Conservation (phyloP, 768 basidiomycete genomes). For the Phylloporus sp. region DNA sequence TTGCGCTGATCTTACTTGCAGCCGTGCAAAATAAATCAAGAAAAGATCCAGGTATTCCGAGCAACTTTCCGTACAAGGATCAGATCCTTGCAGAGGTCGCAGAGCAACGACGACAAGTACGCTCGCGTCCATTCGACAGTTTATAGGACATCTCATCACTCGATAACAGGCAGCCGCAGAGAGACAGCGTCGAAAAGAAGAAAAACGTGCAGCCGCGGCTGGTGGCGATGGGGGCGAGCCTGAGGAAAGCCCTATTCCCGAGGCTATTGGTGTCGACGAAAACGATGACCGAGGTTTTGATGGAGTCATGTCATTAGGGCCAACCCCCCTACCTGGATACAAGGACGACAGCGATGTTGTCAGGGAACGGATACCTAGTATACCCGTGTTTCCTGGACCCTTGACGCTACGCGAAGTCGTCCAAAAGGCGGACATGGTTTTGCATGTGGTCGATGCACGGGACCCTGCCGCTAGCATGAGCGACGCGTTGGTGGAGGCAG, state of each 20-base stretch:
- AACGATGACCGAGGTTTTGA: slow-evolving; percentile 34
- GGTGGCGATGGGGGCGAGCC: slow-evolving; percentile 28
- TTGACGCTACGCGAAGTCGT: slow-evolving; percentile 43
- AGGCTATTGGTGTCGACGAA: slow-evolving; percentile 29
- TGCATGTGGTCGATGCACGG: slow-evolving; percentile 81
- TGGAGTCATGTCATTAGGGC: slow-evolving; percentile 32
- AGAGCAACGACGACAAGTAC: slow-evolving; percentile 71
- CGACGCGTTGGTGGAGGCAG: slow-evolving; percentile 49
- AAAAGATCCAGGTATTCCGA: slow-evolving; percentile 93
- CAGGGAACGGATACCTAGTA: slow-evolving; percentile 8
- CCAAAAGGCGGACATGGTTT: slow-evolving; percentile 71
- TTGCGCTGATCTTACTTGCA: slow-evolving; percentile 4
- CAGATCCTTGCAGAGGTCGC: slow-evolving; percentile 89
- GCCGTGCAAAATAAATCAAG: slow-evolving; percentile 41
- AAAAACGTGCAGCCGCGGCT: slow-evolving; percentile 46
- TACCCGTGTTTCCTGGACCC: slow-evolving; percentile 28
- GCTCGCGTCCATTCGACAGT: neutral
- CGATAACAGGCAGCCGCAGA: slow-evolving; percentile 68
- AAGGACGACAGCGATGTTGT: neutral
- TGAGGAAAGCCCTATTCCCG: slow-evolving; percentile 24
- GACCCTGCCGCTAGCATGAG: slow-evolving; percentile 77
- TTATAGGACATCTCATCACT: neutral
- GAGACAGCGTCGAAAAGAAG: slow-evolving; percentile 63
- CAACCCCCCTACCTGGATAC: neutral
- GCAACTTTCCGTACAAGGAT: slow-evolving; percentile 91